Evolutionary conservation across 2,329 filamentous ascomycete genomes (phyloP).

Genomic region (Diplodia mutila): DNA sequence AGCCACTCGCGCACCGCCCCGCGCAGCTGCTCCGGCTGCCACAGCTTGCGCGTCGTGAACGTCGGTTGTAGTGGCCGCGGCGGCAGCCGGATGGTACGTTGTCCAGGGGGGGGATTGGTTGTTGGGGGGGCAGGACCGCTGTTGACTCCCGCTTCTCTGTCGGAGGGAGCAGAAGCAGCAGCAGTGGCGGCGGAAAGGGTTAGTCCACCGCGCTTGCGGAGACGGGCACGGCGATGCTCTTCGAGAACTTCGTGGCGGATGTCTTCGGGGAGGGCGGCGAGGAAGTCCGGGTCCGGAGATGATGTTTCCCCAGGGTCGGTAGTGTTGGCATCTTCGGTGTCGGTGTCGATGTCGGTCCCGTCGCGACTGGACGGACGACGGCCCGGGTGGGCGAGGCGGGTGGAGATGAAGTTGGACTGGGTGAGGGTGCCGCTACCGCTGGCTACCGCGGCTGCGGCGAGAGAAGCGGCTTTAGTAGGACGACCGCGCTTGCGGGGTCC

Average conservation of each 20-base stretch:
- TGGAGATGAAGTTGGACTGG: slow-evolving; percentile 73
- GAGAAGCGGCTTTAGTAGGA: slow-evolving; percentile 40
- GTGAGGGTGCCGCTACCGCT: slow-evolving; percentile 55
- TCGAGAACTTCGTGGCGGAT: slow-evolving; percentile 76
- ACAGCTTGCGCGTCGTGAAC: slow-evolving; percentile 64
- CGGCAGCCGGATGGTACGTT: slow-evolving; percentile 51
- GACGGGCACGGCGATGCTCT: slow-evolving; percentile 67
- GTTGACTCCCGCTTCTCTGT: slow-evolving; percentile 20
- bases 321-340: slow-evolving; percentile 30
- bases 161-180: neutral
- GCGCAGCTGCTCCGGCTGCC: slow-evolving; percentile 66
- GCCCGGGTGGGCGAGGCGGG: slow-evolving; percentile 26
- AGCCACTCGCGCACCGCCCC: slow-evolving; percentile 79
- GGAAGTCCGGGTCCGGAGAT: slow-evolving; percentile 62
- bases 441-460: slow-evolving; percentile 52
- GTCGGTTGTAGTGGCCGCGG: slow-evolving; percentile 59
- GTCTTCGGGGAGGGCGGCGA: slow-evolving; percentile 81
- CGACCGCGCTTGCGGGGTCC: slow-evolving; percentile 66
- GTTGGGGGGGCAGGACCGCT: neutral
- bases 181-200: neutral
- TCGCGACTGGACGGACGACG: slow-evolving; percentile 35
- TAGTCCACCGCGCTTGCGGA: slow-evolving; percentile 35
- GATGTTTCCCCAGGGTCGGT: slow-evolving; percentile 5
- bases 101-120: slow-evolving; percentile 32
- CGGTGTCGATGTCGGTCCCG: slow-evolving; percentile 35